phyloP scores from a whole-genome alignment of 495 filamentous ascomycete genomes.

The Penicillium ochrochloron region DNA sequence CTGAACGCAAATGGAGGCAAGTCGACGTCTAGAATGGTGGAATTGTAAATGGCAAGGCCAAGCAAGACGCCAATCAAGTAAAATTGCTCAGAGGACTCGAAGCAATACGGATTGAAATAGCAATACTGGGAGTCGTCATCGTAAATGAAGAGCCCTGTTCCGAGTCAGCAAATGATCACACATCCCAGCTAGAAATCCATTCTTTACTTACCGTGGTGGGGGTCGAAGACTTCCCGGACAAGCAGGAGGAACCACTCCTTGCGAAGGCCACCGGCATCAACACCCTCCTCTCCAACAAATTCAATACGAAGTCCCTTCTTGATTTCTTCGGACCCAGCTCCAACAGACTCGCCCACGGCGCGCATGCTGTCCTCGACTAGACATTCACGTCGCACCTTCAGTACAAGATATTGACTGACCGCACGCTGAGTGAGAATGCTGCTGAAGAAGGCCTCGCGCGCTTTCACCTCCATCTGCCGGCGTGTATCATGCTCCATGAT shows the following conservation, averaged over 20 bases:
- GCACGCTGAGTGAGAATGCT: slow-evolving; percentile 77
- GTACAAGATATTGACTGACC: slow-evolving; percentile 77
- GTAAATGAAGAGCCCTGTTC: slow-evolving; percentile 81
- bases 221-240: slow-evolving; percentile 90
- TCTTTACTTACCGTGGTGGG: slow-evolving; percentile 75
- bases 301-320: slow-evolving; percentile 91
- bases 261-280: slow-evolving; percentile 88
- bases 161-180: slow-evolving; percentile 23
- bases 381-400: slow-evolving; percentile 84
- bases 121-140: slow-evolving; percentile 94
- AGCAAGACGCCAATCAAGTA: slow-evolving; percentile 88
- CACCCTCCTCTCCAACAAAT: slow-evolving; percentile 87
- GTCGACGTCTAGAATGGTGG: slow-evolving; percentile 89
- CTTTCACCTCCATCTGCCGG: slow-evolving; percentile 89
- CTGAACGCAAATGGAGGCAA: slow-evolving; percentile 93
- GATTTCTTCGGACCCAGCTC: slow-evolving; percentile 81
- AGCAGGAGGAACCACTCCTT: slow-evolving; percentile 97
- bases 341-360: slow-evolving; percentile 84
- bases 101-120: slow-evolving; percentile 92
- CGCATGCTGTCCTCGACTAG: slow-evolving; percentile 89
- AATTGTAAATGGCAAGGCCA: slow-evolving; percentile 95
- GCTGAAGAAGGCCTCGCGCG: slow-evolving; percentile 88
- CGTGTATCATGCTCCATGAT: slow-evolving; percentile 90
- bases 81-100: slow-evolving; percentile 93
- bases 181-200: background rate